Conservation (phyloP, 75 land plant genomes). For the Larix kaempferi region DNA sequence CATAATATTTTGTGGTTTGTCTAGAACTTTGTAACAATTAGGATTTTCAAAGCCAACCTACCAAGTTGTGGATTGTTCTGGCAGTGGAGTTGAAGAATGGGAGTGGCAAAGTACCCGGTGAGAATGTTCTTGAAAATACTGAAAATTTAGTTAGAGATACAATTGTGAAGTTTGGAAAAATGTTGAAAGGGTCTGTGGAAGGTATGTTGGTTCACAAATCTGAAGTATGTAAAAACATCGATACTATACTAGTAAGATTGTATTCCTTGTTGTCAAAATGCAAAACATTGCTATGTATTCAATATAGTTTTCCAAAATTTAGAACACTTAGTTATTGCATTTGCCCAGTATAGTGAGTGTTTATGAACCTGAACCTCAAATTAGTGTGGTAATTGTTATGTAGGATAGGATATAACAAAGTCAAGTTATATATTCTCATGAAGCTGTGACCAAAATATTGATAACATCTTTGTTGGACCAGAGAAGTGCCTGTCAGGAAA, state of each 20-base stretch:
- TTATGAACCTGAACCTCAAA: no score
- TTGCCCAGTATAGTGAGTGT: neutral
- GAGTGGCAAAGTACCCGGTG: neutral
- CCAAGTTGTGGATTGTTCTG: neutral
- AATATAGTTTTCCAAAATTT: neutral
- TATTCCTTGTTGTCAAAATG: neutral
- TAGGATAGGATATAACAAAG: neutral
- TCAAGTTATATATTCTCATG: neutral
- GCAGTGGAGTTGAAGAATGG: slow-evolving; percentile 3
- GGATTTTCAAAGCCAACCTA: neutral
- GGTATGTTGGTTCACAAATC: neutral
- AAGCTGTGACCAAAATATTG: neutral
- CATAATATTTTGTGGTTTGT: neutral
- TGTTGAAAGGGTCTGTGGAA: neutral
- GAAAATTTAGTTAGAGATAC: neutral
- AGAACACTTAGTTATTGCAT: neutral
- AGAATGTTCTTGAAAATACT: neutral
- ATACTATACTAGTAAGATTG: neutral
- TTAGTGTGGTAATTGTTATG: neutral
- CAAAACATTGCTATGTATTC: neutral
- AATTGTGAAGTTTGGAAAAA: neutral
- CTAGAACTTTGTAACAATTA: neutral
- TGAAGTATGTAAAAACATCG: neutral
- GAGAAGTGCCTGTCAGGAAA: neutral
- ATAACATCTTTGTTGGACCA: neutral